These are phyloP conservation scores for Diutina sp. DNA, from an alignment of 1,139 yeast species.

Conservation along the genomic window DNA sequence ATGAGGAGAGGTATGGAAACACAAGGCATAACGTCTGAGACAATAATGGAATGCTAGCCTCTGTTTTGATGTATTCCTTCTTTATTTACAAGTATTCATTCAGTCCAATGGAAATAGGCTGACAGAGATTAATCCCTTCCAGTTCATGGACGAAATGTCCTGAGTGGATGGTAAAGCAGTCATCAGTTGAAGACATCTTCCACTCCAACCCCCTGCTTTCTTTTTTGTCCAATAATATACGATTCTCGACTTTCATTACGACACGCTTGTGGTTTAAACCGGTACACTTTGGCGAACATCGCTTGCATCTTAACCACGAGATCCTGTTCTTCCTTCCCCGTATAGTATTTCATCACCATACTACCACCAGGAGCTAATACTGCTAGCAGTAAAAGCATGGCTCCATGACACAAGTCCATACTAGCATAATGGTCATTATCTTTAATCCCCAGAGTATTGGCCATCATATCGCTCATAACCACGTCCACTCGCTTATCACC, in stretches of 20 bases:
- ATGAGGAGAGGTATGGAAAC: too few relatives aligned
- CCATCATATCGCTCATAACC: slow-evolving; percentile 36
- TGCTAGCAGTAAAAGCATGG: slow-evolving; percentile 16
- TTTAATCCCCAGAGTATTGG: slow-evolving; percentile 31
- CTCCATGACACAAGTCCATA: slow-evolving; percentile 32
- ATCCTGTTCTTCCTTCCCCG: slow-evolving; percentile 24
- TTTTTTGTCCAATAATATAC: slow-evolving; percentile 6
- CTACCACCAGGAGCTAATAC: slow-evolving; percentile 21
- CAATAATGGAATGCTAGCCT: too few relatives aligned
- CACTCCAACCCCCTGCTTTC: neutral
- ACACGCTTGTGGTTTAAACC: slow-evolving; percentile 8
- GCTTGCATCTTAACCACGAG: slow-evolving; percentile 14
- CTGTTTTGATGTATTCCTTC: neutral
- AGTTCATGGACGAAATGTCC: too few relatives aligned
- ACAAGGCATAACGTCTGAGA: too few relatives aligned
- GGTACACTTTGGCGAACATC: slow-evolving; percentile 18
- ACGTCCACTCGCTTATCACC: slow-evolving; percentile 13
- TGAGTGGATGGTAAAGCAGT: too few relatives aligned
- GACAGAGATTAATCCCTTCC: too few relatives aligned
- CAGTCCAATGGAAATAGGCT: too few relatives aligned
- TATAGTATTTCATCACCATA: slow-evolving; percentile 28
- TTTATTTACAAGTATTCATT: too few relatives aligned
- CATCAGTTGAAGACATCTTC: neutral
- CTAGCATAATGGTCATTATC: slow-evolving; percentile 32
- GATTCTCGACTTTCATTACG: slow-evolving; percentile 8